These are phyloP conservation scores for Stephania cephalantha DNA, from an alignment of 164 flowering plant species.

Conservation along the genomic window DNA sequence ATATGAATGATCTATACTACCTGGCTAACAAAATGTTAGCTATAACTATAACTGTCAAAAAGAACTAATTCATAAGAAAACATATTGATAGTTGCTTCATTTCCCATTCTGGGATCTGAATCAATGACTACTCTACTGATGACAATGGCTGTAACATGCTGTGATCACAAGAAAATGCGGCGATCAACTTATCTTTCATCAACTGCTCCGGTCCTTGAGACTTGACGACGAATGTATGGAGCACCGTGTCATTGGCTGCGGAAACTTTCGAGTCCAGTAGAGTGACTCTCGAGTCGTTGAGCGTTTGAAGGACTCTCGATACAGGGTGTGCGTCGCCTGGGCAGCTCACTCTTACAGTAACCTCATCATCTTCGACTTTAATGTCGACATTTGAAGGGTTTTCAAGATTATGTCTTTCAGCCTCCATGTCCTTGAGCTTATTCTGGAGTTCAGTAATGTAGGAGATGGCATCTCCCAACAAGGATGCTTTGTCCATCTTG, in stretches of 20 bases:
- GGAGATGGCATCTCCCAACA: background rate
- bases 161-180: conserved; percentile 49
- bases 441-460: background rate
- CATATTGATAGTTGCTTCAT: background rate
- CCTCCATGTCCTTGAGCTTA: conserved; percentile 3
- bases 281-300: conserved; percentile 49
- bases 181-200: conserved; percentile 70
- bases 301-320: conserved; percentile 58
- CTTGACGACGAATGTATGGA: conserved; percentile 78
- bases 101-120: background rate
- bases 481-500: conserved; percentile 7
- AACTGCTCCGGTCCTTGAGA: conserved; percentile 59
- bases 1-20: background rate
- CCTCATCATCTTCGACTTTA: conserved; percentile 47
- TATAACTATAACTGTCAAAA: background rate
- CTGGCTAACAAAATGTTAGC: background rate
- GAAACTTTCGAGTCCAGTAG: conserved; percentile 67
- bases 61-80: background rate
- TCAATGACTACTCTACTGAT: background rate
- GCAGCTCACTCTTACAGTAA: conserved; percentile 61
- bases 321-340: conserved; percentile 70
- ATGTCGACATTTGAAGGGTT: conserved; percentile 45
- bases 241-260: conserved; percentile 47
- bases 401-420: conserved; percentile 31
- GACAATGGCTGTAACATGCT: conserved; percentile 14